Evolutionary conservation across 2,329 filamentous ascomycete species (phyloP).

Genomic region (Aspergillus sp.): DNA sequence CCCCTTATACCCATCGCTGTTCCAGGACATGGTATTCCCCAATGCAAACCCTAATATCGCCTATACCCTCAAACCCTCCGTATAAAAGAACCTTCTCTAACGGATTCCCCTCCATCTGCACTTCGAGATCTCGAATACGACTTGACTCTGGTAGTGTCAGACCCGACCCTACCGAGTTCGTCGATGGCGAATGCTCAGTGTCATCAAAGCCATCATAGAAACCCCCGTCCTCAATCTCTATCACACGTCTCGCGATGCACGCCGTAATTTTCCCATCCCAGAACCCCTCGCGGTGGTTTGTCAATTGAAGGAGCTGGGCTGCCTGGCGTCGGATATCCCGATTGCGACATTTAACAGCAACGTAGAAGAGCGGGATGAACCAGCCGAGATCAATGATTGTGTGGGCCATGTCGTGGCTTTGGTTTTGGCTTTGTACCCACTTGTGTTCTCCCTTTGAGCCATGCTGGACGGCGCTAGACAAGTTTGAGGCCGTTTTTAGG

Average conservation of each 20-base stretch:
- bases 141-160: not conserved
- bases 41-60: not conserved
- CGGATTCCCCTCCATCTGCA: not conserved
- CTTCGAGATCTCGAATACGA: slow-evolving; percentile 3
- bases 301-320: slow-evolving; percentile 4
- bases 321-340: slow-evolving; percentile 30
- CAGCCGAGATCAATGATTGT: slow-evolving; percentile 32
- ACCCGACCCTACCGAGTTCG: not conserved
- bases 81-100: slow-evolving; percentile 1
- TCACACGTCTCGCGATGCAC: slow-evolving; percentile 1
- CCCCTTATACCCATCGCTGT: not conserved
- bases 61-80: not conserved
- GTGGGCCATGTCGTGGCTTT: not conserved
- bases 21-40: not conserved
- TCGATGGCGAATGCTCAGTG: not conserved
- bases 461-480: too few species aligned
- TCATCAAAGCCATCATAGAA: not conserved
- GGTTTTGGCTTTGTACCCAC: not conserved
- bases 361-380: slow-evolving; percentile 33
- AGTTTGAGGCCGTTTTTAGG: not conserved
- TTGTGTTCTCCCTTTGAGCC: not conserved
- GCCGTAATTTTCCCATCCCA: slow-evolving; percentile 5
- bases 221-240: slow-evolving; percentile 1
- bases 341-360: slow-evolving; percentile 32
- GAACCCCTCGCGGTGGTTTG: slow-evolving; percentile 9